Percentiles rank a stretch among this genome's conserved stretches.
These are phyloP conservation scores for Penicillium sp. DNA, from an alignment of 2,329 filamentous ascomycete genomes.

Conservation along the genomic window DNA sequence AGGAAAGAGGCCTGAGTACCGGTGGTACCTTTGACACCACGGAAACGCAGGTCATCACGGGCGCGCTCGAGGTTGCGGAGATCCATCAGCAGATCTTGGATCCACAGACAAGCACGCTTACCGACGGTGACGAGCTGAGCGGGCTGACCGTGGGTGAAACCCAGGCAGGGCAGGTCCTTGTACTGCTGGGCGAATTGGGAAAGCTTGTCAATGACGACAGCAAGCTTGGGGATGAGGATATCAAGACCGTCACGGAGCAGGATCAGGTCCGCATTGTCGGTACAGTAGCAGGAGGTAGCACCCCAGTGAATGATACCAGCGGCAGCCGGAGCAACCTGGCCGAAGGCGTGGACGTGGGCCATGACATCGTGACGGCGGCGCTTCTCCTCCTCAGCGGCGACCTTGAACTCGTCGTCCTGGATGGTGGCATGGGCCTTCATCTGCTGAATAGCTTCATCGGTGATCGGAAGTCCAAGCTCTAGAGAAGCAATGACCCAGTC, in stretches of 20 bases:
- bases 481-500: constrained; percentile 28
- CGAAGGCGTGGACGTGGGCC: constrained; percentile 75
- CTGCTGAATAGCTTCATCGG: constrained; percentile 72
- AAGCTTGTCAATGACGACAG: constrained; percentile 77
- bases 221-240: constrained; percentile 76
- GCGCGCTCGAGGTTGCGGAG: constrained; percentile 73
- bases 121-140: constrained; percentile 69
- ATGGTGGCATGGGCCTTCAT: constrained; percentile 76
- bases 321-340: constrained; percentile 72
- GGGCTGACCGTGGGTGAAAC: constrained; percentile 71
- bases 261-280: constrained; percentile 79
- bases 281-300: constrained; percentile 62
- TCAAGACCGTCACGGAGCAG: constrained; percentile 76
- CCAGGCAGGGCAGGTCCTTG: constrained; percentile 73
- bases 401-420: constrained; percentile 76
- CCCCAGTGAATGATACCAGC: constrained; percentile 83
- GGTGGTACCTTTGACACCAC: constrained; percentile 74
- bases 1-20: constrained; percentile 80
- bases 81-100: constrained; percentile 76
- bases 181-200: constrained; percentile 72
- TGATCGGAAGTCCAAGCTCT: constrained; percentile 77
- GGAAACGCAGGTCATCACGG: constrained; percentile 71
- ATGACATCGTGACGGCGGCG: constrained; percentile 67
- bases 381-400: constrained; percentile 77
- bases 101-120: constrained; percentile 70